Evolutionary conservation across 2,329 filamentous ascomycete genomes (phyloP).

Genomic region (Whalleya microplaca): DNA sequence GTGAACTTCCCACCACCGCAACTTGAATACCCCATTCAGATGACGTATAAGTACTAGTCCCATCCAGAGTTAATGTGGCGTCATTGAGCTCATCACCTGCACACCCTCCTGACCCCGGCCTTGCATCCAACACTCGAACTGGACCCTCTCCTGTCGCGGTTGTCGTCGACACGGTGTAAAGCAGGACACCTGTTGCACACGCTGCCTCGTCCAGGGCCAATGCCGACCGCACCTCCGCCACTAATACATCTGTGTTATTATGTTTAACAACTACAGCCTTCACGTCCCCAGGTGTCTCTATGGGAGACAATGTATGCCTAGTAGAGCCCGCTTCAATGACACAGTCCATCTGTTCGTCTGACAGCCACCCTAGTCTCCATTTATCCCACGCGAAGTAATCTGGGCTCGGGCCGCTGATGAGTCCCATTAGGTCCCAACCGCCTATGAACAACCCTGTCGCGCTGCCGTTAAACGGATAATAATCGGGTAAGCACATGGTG

Average conservation of each 20-base stretch:
- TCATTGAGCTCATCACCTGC: slow-evolving; percentile 38
- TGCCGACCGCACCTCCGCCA: slow-evolving; percentile 38
- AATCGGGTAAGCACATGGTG: slow-evolving; percentile 43
- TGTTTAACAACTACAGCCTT: slow-evolving; percentile 37
- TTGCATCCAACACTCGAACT: slow-evolving; percentile 39
- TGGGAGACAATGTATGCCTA: slow-evolving; percentile 31
- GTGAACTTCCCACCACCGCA: slow-evolving; percentile 25
- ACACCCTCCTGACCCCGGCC: slow-evolving; percentile 35
- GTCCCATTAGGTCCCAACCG: slow-evolving; percentile 44
- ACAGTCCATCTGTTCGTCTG: slow-evolving; percentile 40
- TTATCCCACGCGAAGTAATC: slow-evolving; percentile 46
- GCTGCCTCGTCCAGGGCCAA: slow-evolving; percentile 30
- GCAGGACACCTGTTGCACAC: slow-evolving; percentile 40
- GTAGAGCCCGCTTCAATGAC: slow-evolving; percentile 30
- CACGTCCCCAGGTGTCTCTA: slow-evolving; percentile 26
- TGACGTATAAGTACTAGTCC: slow-evolving; percentile 25
- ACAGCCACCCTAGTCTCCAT: slow-evolving; percentile 44
- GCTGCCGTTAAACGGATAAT: slow-evolving; percentile 38
- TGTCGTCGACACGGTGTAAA: slow-evolving; percentile 41
- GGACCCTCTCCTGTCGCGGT: slow-evolving; percentile 36
- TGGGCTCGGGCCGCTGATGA: slow-evolving; percentile 38
- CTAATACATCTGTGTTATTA: slow-evolving; percentile 29
- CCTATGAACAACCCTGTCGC: slow-evolving; percentile 38
- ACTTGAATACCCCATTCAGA: slow-evolving; percentile 31
- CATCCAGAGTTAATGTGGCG: slow-evolving; percentile 32